Evolutionary conservation across 176 grass and related monocot species (phyloP).

Genomic region (Eleusine coracana): DNA sequence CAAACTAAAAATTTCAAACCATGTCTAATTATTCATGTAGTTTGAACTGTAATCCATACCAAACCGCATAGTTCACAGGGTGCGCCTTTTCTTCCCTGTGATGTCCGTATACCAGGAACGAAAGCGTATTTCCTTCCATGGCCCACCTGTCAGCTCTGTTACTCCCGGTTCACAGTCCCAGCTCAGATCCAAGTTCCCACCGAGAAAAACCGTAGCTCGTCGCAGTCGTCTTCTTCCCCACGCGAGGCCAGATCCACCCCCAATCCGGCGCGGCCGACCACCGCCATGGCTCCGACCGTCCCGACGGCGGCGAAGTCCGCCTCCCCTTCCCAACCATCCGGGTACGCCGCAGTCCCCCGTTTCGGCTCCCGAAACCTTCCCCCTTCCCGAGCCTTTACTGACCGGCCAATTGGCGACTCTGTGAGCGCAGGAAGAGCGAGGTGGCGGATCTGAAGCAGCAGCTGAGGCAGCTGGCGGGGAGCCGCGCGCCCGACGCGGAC

Average conservation of each 20-base stretch:
- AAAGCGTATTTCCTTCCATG: not conserved
- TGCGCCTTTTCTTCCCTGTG: too few relatives aligned
- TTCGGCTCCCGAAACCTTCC: not conserved
- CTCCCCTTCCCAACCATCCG: constrained; percentile 87
- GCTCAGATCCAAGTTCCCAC: constrained; percentile 52
- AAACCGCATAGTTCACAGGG: too few relatives aligned
- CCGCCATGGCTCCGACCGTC: constrained; percentile 76
- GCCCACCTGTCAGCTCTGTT: constrained; percentile 35
- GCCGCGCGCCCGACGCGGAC: constrained; percentile 79
- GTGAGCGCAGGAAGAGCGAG: constrained; percentile 85
- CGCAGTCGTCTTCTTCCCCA: constrained; percentile 40
- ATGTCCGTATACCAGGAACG: not conserved
- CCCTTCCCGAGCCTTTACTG: constrained; percentile 36
- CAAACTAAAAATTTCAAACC: too few relatives aligned
- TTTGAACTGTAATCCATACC: too few relatives aligned
- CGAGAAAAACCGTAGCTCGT: constrained; percentile 33
- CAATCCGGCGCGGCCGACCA: constrained; percentile 25
- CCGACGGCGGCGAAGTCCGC: constrained; percentile 70
- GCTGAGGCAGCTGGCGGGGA: constrained; percentile 86
- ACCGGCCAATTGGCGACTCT: constrained; percentile 18
- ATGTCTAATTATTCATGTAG: too few relatives aligned
- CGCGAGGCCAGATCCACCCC: constrained; percentile 46
- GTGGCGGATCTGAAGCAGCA: constrained; percentile 98
- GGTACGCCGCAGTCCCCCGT: constrained; percentile 39
- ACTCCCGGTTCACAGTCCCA: not conserved